Evolutionary conservation across 78 protist genomes (phyloP), one percentile per base, ranked within the genome.

Genomic region (Carpediemonas membranifera): DNA sequence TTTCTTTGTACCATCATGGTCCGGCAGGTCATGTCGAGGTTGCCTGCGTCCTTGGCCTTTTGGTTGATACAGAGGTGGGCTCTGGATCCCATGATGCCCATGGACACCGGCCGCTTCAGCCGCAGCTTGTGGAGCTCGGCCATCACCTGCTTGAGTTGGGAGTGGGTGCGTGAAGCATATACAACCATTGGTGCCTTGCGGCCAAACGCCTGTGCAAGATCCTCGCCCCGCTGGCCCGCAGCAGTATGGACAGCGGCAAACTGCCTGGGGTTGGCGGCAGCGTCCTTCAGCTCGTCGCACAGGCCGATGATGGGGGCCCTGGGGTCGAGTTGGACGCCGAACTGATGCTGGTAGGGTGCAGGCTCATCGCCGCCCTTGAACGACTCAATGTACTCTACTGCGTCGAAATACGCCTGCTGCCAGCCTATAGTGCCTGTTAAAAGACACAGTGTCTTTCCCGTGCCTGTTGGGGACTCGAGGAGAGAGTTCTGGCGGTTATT

Each of bases 91-190:
- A 58, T 19, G n/a, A n/a, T n/a, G n/a, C n/a, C n/a, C n/a, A n/a
- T n/a, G n/a, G n/a, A n/a, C 59, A 74, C 68, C n/a, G 44, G 53
- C 14, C 65, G 70, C 1, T 11, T 39, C 5, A 27, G 34, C 0
- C 65, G 19, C 34, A 59, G 0, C 3, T 15, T 3, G 13, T 0
- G 1, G 7, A 78, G 71, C 60, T 78, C 83, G 9, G n/a, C 28
- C 34, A 59, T 24, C 35, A 69, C 7, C 44, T 81, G 86, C 0
- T 31, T 41, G 1, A 81, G 13, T 51, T 81, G 86, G 7, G 68
- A 7, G 58, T 81, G 86, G 9, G 86, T 81, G 1, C 86, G 64
- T 0, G 77, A 19, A 3, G 74, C 73, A 24, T 59, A 71, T 15
- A 56, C 25, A 31, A 71, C 27, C 24, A 28, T 64, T 31, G 43